Evolutionary conservation across 331 rosid genomes (phyloP).

Genomic region (Quercus lobata): DNA sequence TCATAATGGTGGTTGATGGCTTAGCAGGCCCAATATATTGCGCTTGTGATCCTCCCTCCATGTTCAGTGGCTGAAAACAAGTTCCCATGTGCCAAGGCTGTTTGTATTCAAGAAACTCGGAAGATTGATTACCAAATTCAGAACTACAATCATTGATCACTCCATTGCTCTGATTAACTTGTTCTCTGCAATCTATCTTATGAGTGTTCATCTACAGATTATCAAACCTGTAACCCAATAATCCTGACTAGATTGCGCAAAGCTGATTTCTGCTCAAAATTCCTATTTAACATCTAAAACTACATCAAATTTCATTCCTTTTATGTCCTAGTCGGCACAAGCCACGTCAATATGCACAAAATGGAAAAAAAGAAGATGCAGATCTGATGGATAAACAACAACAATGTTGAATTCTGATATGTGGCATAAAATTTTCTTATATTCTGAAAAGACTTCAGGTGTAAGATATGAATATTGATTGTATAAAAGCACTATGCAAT

Average conservation of each 20-base stretch:
- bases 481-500: conserved; percentile 30
- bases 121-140: conserved; percentile 29
- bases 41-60: conserved; percentile 27
- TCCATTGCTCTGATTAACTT: conserved; percentile 34
- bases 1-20: conserved; percentile 36
- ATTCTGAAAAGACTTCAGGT: conserved; percentile 36
- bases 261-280: conserved; percentile 4
- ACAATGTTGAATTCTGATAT: conserved; percentile 26
- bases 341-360: not conserved
- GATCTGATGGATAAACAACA: conserved; percentile 21
- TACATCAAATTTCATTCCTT: conserved; percentile 3
- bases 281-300: conserved; percentile 4
- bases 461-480: conserved; percentile 40
- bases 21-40: conserved; percentile 26
- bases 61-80: conserved; percentile 29
- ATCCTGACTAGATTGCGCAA: not conserved
- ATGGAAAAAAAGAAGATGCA: conserved; percentile 16
- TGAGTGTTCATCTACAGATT: conserved; percentile 45
- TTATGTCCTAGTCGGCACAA: not conserved
- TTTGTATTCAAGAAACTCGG: conserved; percentile 31
- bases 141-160: conserved; percentile 28
- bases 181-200: conserved; percentile 32
- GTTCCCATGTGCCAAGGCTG: conserved; percentile 36
- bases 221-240: not conserved
- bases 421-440: conserved; percentile 28